These are phyloP conservation scores for Priceomyces haplophilus DNA, from an alignment of 805 yeast species.

Conservation along the genomic window DNA sequence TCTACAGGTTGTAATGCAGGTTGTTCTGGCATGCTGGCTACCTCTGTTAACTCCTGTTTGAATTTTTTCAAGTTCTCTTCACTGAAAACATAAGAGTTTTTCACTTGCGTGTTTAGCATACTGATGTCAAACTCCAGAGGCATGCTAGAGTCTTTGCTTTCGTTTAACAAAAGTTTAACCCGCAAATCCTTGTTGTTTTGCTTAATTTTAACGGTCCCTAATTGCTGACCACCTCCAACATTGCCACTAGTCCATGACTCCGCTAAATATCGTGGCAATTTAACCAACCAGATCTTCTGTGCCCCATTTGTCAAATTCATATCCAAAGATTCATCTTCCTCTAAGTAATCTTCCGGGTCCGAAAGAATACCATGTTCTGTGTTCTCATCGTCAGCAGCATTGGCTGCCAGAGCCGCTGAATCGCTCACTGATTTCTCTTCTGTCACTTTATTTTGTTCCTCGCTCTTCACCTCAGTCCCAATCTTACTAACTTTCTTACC, in stretches of 20 bases:
- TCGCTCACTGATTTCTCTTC: neutral
- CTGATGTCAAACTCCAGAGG: constrained; percentile 85
- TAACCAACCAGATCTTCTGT: constrained; percentile 87
- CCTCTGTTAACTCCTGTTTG: constrained; percentile 48
- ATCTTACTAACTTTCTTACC: neutral
- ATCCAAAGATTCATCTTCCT: constrained; percentile 69
- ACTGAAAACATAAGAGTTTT: constrained; percentile 81
- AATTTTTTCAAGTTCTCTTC: constrained; percentile 75
- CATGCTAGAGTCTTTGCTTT: constrained; percentile 33
- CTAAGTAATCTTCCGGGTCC: constrained; percentile 45
- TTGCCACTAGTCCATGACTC: constrained; percentile 70
- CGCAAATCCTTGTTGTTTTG: constrained; percentile 42
- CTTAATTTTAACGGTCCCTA: constrained; percentile 78
- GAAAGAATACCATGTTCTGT: constrained; percentile 36
- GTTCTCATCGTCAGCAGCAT: constrained; percentile 6
- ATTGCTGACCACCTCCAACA: constrained; percentile 63
- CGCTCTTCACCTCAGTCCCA: neutral
- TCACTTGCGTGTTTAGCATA: constrained; percentile 73
- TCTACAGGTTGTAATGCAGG: constrained; percentile 44
- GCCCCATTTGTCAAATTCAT: constrained; percentile 60
- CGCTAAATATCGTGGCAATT: constrained; percentile 83
- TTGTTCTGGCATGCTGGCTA: constrained; percentile 51
- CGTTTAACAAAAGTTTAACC: constrained; percentile 57
- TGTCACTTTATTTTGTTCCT: neutral
- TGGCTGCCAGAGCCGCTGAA: neutral